Base-by-base conservation (phyloP, 441 rosid genomes). In the Arabidopsis hybrid region DNA sequence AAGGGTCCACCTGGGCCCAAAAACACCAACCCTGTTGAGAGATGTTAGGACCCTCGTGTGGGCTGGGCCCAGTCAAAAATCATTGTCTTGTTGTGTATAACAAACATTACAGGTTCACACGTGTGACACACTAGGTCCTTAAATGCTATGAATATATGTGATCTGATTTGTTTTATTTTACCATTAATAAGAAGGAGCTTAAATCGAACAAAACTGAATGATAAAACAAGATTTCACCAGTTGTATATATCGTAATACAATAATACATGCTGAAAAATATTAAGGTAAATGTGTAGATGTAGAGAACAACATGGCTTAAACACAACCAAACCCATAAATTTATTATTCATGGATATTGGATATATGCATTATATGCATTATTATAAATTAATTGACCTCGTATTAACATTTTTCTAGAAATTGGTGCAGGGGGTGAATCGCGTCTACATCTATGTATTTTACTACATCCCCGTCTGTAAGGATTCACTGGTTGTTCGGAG, bases 1-100 rank as follows among this genome's bases (percentile, higher is more conserved):
- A 49, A 52, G 45, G 80, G 72, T 39, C 76, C 76, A 71, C 72
- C 26, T 57, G 62, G 76, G 73, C 72, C 63, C 29, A 6, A 40
- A 69, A 63, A 52, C 31, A 14, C 68, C 49, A 58, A 65, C 26
- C 60, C 16, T 14, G 42, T n/a, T 49, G 72, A 71, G 40, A 51
- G 64, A 65, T 49, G 58, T 31, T 36, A 36, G 9, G 7, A 76
- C 55, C 61, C 68, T 77, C 80, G 80, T 71, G 76, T 77, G 80
- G 58, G 67, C 80, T 71, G 73, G 76, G 62, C 56, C 80, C 76
- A 43, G 17, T 71, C 29, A 40, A 43, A 39, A 8, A 5, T n/a
- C 36, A 56, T 45, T 32, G 32, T 31, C 32, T 31, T 58, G 26
- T 17, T 31, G 32, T 31, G 32, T 31, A 31, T 31, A 31, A 4